Evolutionary conservation across 2,329 filamentous ascomycete genomes (phyloP), one percentile per base, ranked within the genome.

Genomic region (Ilyonectria destructans): DNA sequence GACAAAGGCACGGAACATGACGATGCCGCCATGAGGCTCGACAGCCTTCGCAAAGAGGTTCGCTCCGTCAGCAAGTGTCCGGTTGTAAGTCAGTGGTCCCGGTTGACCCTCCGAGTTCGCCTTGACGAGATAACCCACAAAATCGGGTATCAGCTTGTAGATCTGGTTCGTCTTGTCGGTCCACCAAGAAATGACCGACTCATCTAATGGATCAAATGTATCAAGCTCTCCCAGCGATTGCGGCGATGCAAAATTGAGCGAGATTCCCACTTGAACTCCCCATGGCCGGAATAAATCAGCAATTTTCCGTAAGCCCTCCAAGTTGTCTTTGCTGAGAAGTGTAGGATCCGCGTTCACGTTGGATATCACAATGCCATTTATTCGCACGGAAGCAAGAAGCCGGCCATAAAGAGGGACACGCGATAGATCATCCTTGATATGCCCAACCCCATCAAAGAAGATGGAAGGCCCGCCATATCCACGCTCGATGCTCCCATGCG

Each of bases 1-100:
- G 1, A 93, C 91, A 71, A 93, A 93, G 1, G 91, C 91, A 1
- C 92, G 87, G 81, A 91, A 93, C 87, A 93, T 89, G 60, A 93
- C 83, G 35, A 91, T 82, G 15, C 90, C 90, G 4, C 87, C 88
- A 66, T 92, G 81, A 0, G 86, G 87, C 67, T 89, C 76, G 4
- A 91, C 75, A 0, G 88, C 85, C 43, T 81, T 82, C 2, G 91
- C 91, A 71, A 93, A 93, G 63, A 93, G 2, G 33, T 73, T 73
- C 33, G 71, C 71, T 0, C 70, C 71, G 9, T 73, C 70, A 1
- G 91, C 85, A 0, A 93, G 83, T 0, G 91, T 93, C 12, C 92
- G 88, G 73, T 92, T 91, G 80, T 93, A 93, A 0, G 88, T 91
- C 26, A 91, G 73, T 0, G 91, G 91, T 0, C 91, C 91, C 0